Base-by-base conservation (phyloP, 257 asterid genomes). In the Salvia hispanica region DNA sequence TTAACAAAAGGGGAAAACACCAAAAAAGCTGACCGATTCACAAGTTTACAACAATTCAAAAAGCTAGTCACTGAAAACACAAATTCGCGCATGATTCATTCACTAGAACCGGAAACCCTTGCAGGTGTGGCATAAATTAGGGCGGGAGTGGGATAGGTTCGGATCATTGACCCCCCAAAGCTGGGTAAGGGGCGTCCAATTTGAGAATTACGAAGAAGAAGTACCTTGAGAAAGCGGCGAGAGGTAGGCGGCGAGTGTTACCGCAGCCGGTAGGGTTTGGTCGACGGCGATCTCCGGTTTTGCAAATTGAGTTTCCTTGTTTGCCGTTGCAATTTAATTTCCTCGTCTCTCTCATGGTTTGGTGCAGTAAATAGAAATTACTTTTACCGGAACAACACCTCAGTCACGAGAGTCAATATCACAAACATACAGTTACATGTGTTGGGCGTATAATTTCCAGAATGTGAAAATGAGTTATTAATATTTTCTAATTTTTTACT, bases 181-280 rank as follows among this genome's bases (percentile, higher is more conserved):
- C 31, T 11, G 15, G 16, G 48, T 18, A 21, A 7, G 47, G 31
- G 33, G 31, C 1, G 51, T 40, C 51, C 37, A 60, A 16, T 9
- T 15, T 11, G 53, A 62, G 54, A 62, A 44, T 16, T 43, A 3
- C 4, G 10, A 1, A 21, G 54, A 62, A 3, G 12, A 40, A 6
- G 25, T 45, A 62, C 56, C 67, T 62, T n/a, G 55, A 62, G 8
- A n/a, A 28, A 62, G 4, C 14, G 56, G 28, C 4, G 56, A 28
- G 56, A 62, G 55, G 56, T 7, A 16, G 16, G 51, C 52, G 66
- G 39, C 36, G 53, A 15, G 16, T 25, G 21, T 9, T 25, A 12
- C 40, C 54, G 54, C 2, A 21, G 67, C 6, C 67, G 42, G 40
- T 44, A 45, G 67, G 67, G 67, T 44, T 62, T 44, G 43, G n/a